These are phyloP conservation scores for Aspergillus ochraceoroseus DNA, from an alignment of 2,329 filamentous ascomycete species.

Conservation along the genomic window DNA sequence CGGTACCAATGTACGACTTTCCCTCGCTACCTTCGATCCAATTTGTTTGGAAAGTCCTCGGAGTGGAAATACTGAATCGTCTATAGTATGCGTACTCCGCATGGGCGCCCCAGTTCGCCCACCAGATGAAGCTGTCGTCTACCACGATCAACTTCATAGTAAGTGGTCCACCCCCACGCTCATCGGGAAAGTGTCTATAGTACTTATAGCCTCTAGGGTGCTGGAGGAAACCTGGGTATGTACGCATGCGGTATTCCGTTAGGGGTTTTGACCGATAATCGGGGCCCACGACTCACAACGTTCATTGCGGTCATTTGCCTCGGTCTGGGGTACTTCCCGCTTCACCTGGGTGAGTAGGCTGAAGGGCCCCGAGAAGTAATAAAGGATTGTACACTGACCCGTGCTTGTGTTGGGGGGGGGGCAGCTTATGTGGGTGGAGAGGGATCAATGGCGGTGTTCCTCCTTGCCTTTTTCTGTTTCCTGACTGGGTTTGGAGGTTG, in stretches of 20 bases:
- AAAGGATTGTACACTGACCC: constrained; percentile 9
- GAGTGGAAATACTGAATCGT: constrained; percentile 23
- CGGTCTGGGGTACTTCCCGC: constrained; percentile 75
- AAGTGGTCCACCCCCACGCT: constrained; percentile 31
- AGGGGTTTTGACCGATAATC: constrained; percentile 78
- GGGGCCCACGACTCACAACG: constrained; percentile 73
- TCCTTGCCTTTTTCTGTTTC: constrained; percentile 77
- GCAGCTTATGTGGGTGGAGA: constrained; percentile 66
- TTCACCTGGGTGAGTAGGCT: constrained; percentile 54
- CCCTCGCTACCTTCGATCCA: too few species aligned
- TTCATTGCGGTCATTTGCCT: constrained; percentile 69
- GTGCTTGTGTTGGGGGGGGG: constrained; percentile 8
- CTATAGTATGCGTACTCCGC: constrained; percentile 92
- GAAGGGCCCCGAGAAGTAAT: too few species aligned
- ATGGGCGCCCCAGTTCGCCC: constrained; percentile 93
- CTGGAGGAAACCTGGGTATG: constrained; percentile 68
- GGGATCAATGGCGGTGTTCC: constrained; percentile 51
- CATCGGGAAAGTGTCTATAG: constrained; percentile 2
- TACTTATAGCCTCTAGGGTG: constrained; percentile 44
- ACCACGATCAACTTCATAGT: constrained; percentile 90
- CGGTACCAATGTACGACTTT: constrained; percentile 70
- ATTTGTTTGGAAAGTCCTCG: too few species aligned
- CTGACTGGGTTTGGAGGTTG: constrained; percentile 85
- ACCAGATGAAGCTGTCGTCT: constrained; percentile 78
- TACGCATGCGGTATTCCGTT: constrained; percentile 85